phyloP scores from a whole-genome alignment of 768 basidiomycete species.

The Russula ochroleuca region DNA sequence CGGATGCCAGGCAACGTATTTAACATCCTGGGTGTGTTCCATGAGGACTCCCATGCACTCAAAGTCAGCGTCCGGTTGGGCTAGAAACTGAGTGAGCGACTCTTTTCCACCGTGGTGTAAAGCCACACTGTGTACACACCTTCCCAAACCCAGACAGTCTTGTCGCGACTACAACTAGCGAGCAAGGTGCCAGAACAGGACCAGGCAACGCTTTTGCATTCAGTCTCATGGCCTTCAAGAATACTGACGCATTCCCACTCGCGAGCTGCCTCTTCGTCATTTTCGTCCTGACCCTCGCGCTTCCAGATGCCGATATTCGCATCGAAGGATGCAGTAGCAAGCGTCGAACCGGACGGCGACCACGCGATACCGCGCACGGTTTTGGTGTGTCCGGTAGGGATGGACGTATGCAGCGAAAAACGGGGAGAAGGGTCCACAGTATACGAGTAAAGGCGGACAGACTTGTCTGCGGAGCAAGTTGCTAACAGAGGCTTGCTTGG shows the following conservation, averaged over 20 bases:
- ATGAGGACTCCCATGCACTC: constrained; percentile 93
- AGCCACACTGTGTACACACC: constrained; percentile 48
- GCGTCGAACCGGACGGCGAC: constrained; percentile 79
- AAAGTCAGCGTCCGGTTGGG: constrained; percentile 87
- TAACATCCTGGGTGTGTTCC: constrained; percentile 97
- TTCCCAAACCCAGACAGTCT: constrained; percentile 99
- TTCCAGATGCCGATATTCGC: constrained; percentile 91
- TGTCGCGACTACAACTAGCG: constrained; percentile 95
- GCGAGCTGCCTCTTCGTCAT: constrained; percentile 31
- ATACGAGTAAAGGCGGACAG: constrained; percentile 82
- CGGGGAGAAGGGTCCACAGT: constrained; percentile 30
- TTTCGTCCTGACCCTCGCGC: constrained; percentile 48
- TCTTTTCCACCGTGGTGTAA: background rate
- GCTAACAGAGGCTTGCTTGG: constrained; percentile 75
- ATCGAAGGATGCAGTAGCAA: constrained; percentile 94
- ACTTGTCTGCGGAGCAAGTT: constrained; percentile 93
- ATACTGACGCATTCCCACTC: constrained; percentile 89
- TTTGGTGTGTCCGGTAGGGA: constrained; percentile 81
- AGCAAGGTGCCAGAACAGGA: constrained; percentile 50
- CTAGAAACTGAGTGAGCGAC: constrained; percentile 39
- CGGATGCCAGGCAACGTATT: constrained; percentile 93
- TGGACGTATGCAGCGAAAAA: constrained; percentile 58
- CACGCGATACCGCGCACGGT: constrained; percentile 86
- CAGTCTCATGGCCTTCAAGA: constrained; percentile 92
- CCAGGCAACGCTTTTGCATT: constrained; percentile 67